Conservation (phyloP, 345 rosid genomes). For the Hirschfeldia incana region DNA sequence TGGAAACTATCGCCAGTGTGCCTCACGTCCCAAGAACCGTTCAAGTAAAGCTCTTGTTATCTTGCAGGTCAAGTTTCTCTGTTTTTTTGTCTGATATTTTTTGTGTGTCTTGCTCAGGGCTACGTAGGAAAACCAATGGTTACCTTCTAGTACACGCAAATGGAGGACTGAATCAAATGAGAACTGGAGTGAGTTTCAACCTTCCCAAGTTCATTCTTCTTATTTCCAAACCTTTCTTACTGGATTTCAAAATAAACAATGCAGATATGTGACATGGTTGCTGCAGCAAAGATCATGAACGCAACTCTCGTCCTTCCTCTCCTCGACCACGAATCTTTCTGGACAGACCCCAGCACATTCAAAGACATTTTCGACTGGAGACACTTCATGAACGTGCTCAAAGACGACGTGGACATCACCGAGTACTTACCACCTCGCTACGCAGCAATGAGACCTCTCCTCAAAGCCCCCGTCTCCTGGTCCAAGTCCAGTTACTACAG, state of each 20-base stretch:
- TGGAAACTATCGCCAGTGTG: not conserved
- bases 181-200: not conserved
- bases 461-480: not conserved
- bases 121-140: not conserved
- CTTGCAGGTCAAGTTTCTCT: not conserved
- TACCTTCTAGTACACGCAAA: not conserved
- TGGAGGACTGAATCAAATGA: not conserved
- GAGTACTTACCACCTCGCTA: not conserved
- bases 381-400: not conserved
- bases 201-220: not conserved
- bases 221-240: too few relatives aligned
- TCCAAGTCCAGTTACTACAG: not conserved
- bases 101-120: not conserved
- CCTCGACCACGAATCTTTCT: not conserved
- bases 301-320: not conserved
- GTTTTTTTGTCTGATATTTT: not conserved
- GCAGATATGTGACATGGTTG: not conserved
- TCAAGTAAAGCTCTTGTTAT: constrained; percentile 36
- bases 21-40: not conserved
- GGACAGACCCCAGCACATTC: not conserved
- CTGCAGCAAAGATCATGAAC: not conserved
- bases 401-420: not conserved
- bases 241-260: too few relatives aligned
- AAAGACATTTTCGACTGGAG: not conserved
- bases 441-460: not conserved